Base-by-base conservation (phyloP, 140 eudicot genomes). In the Ambrosia hybrid region DNA sequence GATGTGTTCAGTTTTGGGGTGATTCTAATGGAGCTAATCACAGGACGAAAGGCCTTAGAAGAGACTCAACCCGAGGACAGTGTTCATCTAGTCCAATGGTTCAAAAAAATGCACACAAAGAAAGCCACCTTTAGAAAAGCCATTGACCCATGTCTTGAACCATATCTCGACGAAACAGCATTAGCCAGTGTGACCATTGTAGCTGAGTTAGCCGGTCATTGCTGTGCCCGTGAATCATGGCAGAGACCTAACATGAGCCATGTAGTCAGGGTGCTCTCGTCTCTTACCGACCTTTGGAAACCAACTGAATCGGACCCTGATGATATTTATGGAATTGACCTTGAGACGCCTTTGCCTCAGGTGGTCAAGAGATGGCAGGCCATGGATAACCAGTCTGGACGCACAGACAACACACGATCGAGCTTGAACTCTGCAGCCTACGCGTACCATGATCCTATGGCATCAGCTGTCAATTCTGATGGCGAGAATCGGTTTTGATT, bases 171-270 rank as follows among this genome's bases (percentile, higher is more conserved):
- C 9, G 95, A 82, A 51, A 96, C 86, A 78, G 81, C 79, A 51
- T 76, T 82, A 16, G 87, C 88, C 21, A 89, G 96, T 73, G 73
- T 92, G 65, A 75, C 76, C 80, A 87, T 85, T 1, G 83, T 92
- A 6, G 96, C 96, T 55, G 97, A 92, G 82, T 81, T 92, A 80
- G 98, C 98, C 4, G 92, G 96, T 38, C 98, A 92, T 73, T 92
- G 98, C 80, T 77, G 92, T 16, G 96, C 96, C 5, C 74, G 98
- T 73, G 98, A 92, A 49, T 95, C 98, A 6, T 73, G 87, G 75
- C 98, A 92, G 64, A 85, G 98, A 75, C 98, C 97, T 1, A 97
- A 92, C 78, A 92, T 92, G 98, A 85, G 87, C 64, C 98, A 92
- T 57, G 89, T 76, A 2, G 98, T 89, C 64, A 92, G 87, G 3